Conservation (phyloP, 2,329 filamentous ascomycete species). For the Clonostachys sp. region DNA sequence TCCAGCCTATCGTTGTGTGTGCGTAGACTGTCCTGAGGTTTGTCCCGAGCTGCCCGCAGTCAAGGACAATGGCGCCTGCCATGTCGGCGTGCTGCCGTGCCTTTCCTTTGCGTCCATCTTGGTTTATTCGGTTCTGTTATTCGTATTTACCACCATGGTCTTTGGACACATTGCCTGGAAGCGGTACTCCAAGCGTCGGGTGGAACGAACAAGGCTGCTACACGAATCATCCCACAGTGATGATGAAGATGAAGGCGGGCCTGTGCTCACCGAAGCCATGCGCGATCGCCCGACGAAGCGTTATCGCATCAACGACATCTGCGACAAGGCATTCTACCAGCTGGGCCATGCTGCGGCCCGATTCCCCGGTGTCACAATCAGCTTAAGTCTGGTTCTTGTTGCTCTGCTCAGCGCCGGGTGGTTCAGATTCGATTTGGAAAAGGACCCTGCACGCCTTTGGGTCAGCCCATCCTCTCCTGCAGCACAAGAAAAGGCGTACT, state of each 20-base stretch:
- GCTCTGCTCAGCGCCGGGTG: slow-evolving; percentile 79
- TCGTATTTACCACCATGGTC: slow-evolving; percentile 60
- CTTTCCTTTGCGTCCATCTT: slow-evolving; percentile 90
- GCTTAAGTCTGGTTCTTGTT: slow-evolving; percentile 69
- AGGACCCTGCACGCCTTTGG: slow-evolving; percentile 87
- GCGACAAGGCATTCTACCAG: slow-evolving; percentile 74
- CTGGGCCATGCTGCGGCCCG: slow-evolving; percentile 77
- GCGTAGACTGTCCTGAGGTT: slow-evolving; percentile 83
- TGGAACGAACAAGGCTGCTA: slow-evolving; percentile 78
- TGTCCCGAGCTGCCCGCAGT: slow-evolving; percentile 80
- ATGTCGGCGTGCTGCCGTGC: slow-evolving; percentile 85
- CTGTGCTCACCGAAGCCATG: slow-evolving; percentile 68
- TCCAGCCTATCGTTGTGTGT: slow-evolving; percentile 81
- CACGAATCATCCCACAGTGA: slow-evolving; percentile 82
- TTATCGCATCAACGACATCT: slow-evolving; percentile 80
- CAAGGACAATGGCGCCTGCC: slow-evolving; percentile 65
- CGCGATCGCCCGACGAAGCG: slow-evolving; percentile 73
- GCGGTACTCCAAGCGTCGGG: slow-evolving; percentile 68
- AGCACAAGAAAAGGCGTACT: slow-evolving; percentile 89
- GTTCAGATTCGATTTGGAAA: slow-evolving; percentile 85
- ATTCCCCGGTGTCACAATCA: slow-evolving; percentile 82
- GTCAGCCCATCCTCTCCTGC: slow-evolving; percentile 91
- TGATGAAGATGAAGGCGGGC: slow-evolving; percentile 88
- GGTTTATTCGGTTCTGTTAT: slow-evolving; percentile 72
- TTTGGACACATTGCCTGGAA: slow-evolving; percentile 73